A percentile compares a stretch with the other conserved stretches of the same genome.
Conservation (phyloP, 2,329 filamentous ascomycete genomes). For the Microsporum canis region DNA sequence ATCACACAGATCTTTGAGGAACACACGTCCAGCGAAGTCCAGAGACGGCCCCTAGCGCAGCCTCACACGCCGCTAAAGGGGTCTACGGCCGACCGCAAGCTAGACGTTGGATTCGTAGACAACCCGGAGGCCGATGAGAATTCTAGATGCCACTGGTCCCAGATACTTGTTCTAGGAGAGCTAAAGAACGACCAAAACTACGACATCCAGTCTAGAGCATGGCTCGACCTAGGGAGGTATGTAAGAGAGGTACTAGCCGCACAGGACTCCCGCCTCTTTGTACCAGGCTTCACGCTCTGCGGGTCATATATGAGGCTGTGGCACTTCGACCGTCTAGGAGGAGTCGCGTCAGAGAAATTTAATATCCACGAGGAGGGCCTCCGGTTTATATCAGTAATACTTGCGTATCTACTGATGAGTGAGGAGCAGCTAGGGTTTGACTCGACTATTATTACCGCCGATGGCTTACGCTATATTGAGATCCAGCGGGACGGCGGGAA, state of each 20-base stretch:
- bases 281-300: constrained; percentile 41
- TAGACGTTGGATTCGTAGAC: constrained; percentile 28
- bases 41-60: constrained; percentile 15
- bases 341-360: constrained; percentile 28
- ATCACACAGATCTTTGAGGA: constrained; percentile 6
- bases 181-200: constrained; percentile 15
- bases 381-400: background rate
- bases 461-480: constrained; percentile 5
- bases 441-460: constrained; percentile 26
- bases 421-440: constrained; percentile 36
- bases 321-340: constrained; percentile 39
- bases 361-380: constrained; percentile 8
- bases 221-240: constrained; percentile 22
- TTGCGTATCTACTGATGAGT: constrained; percentile 25
- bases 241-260: constrained; percentile 7
- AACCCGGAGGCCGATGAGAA: constrained; percentile 15
- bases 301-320: constrained; percentile 37
- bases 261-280: constrained; percentile 22
- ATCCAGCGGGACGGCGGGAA: constrained; percentile 13
- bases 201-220: constrained; percentile 19
- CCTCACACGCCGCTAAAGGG: constrained; percentile 20
- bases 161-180: constrained; percentile 38
- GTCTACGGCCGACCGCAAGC: constrained; percentile 24
- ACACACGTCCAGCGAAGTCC: background rate
- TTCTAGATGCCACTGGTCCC: constrained; percentile 27